Conservation (phyloP, 2,329 filamentous ascomycete genomes). For the Talaromyces sp. region DNA sequence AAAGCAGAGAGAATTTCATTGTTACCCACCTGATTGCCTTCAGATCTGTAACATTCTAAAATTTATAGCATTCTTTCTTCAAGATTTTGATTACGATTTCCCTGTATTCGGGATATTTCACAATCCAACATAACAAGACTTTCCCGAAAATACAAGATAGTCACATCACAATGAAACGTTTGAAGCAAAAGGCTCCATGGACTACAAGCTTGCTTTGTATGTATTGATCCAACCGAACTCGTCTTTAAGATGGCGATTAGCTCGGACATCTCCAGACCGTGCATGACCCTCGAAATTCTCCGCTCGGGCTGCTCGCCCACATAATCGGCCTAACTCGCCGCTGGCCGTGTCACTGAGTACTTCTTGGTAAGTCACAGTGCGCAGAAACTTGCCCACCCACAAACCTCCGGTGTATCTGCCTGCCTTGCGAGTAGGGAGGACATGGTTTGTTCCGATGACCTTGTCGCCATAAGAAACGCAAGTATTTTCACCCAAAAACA, state of each 20-base stretch:
- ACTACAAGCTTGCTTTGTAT: background rate
- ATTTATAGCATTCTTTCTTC: too few relatives aligned
- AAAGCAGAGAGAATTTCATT: background rate
- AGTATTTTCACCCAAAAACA: constrained; percentile 53
- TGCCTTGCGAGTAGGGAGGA: constrained; percentile 50
- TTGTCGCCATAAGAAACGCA: constrained; percentile 56
- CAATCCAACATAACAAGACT: background rate
- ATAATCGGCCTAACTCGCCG: constrained; percentile 49
- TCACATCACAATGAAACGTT: background rate
- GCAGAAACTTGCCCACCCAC: constrained; percentile 55
- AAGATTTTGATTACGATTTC: too few relatives aligned
- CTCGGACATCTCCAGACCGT: constrained; percentile 50
- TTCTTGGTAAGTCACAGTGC: constrained; percentile 54
- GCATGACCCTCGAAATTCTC: constrained; percentile 56
- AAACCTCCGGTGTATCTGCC: constrained; percentile 52
- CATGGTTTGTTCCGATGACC: constrained; percentile 56
- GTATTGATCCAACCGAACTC: constrained; percentile 44
- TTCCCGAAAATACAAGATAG: background rate
- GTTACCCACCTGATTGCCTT: background rate
- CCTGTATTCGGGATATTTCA: background rate
- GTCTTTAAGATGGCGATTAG: constrained; percentile 44
- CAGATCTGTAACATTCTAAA: background rate
- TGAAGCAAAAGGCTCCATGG: too few relatives aligned
- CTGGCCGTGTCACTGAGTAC: constrained; percentile 45
- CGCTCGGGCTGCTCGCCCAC: constrained; percentile 48